phyloP scores from a whole-genome alignment of 169 alveolate genomes.

The Fabrea salina region DNA sequence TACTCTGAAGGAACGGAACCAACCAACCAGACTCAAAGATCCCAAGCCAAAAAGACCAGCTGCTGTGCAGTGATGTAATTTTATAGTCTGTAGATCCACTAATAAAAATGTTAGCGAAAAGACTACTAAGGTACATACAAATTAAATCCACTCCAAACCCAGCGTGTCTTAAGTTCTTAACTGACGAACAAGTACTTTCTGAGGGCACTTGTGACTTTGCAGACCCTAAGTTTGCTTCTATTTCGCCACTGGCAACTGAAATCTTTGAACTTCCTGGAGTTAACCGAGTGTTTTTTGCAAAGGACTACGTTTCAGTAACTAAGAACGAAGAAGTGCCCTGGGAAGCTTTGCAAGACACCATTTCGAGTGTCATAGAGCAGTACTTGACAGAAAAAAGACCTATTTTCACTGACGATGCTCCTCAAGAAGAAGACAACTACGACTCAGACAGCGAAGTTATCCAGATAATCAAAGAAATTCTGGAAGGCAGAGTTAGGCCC shows the following conservation, averaged over 20 bases:
- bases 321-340: constrained; percentile 50
- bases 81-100: too few species aligned
- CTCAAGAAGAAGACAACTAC: constrained; percentile 20
- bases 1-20: too few species aligned
- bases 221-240: constrained; percentile 18
- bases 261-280: constrained; percentile 41
- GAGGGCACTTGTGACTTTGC: constrained; percentile 46
- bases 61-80: too few species aligned
- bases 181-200: constrained; percentile 40
- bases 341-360: constrained; percentile 37
- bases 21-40: too few species aligned
- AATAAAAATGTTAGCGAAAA: too few species aligned
- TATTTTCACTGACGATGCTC: constrained; percentile 44
- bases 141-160: constrained; percentile 55
- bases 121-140: neutral
- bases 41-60: too few species aligned
- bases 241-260: constrained; percentile 47
- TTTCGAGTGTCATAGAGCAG: constrained; percentile 37
- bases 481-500: constrained; percentile 56
- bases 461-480: constrained; percentile 51
- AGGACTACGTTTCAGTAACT: constrained; percentile 44
- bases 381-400: constrained; percentile 42
- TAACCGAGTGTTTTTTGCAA: constrained; percentile 43
- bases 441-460: constrained; percentile 45
- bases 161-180: constrained; percentile 39